Percentiles rank a stretch among this genome's conserved stretches.
These are phyloP conservation scores for Nigrograna mackinnonii DNA, from an alignment of 2,329 filamentous ascomycete species.

Conservation along the genomic window DNA sequence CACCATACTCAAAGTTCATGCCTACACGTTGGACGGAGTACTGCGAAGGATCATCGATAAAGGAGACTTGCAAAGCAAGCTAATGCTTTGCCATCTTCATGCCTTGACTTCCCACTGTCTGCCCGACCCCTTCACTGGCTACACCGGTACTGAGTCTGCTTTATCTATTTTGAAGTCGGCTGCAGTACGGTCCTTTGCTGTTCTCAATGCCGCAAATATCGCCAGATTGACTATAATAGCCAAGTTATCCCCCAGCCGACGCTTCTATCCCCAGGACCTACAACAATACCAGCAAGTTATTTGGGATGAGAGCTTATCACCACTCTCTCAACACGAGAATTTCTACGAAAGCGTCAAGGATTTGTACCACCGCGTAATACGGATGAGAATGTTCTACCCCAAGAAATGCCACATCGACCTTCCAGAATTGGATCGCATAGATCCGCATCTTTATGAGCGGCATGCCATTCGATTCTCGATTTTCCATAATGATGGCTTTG, in stretches of 20 bases:
- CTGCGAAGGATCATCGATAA: neutral
- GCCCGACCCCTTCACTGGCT: neutral
- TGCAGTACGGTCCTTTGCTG: neutral
- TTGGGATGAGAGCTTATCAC: constrained; percentile 47
- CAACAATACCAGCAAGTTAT: constrained; percentile 48
- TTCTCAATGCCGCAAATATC: no score
- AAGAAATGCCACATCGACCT: constrained; percentile 5
- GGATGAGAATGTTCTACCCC: constrained; percentile 18
- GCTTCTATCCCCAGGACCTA: constrained; percentile 49
- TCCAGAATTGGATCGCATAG: constrained; percentile 5
- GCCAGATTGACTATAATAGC: no score
- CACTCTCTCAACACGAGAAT: constrained; percentile 30
- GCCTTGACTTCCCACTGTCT: neutral
- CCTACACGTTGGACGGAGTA: neutral
- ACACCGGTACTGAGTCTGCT: neutral
- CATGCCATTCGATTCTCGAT: constrained; percentile 30
- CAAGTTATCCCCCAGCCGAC: constrained; percentile 40
- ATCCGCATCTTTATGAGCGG: constrained; percentile 26
- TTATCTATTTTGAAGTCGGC: neutral
- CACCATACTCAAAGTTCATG: neutral
- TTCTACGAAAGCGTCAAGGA: constrained; percentile 22
- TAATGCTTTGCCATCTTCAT: neutral
- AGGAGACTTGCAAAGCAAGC: neutral
- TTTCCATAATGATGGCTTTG: constrained; percentile 32
- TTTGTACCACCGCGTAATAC: constrained; percentile 26